These are phyloP conservation scores for Pyrus communis DNA, from an alignment of 306 rosid species.

Conservation along the genomic window DNA sequence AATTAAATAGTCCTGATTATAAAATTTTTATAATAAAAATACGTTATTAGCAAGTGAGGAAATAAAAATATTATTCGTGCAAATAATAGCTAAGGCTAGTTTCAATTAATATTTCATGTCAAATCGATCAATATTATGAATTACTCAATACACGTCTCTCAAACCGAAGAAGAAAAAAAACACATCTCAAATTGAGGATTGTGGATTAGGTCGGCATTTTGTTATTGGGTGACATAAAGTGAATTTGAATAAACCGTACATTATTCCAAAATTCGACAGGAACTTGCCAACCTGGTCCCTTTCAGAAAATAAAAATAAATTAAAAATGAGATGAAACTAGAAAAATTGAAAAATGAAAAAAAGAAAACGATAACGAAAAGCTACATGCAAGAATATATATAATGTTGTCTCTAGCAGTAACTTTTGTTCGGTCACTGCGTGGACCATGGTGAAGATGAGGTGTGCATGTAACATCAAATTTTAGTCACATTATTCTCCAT, in stretches of 20 bases:
- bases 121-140: neutral
- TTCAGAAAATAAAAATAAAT: neutral
- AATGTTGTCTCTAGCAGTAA: neutral
- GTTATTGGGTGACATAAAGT: neutral
- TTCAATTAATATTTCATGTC: no score
- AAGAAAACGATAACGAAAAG: neutral
- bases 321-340: neutral
- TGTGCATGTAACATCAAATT: neutral
- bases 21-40: no score
- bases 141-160: neutral
- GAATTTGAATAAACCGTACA: neutral
- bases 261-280: constrained; percentile 2
- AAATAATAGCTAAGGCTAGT: neutral
- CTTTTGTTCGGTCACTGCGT: neutral
- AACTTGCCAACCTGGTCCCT: neutral
- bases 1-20: no score
- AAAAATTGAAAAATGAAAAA: no score
- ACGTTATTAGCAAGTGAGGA: no score
- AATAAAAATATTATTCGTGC: no score
- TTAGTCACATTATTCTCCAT: neutral
- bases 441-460: neutral
- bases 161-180: neutral
- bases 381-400: neutral
- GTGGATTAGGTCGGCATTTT: neutral
- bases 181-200: neutral